A percentile compares a stretch with the other conserved stretches of the same genome.
These are phyloP conservation scores for Triticum dicoccoides DNA, from an alignment of 176 grass and related monocot genomes.

Conservation along the genomic window DNA sequence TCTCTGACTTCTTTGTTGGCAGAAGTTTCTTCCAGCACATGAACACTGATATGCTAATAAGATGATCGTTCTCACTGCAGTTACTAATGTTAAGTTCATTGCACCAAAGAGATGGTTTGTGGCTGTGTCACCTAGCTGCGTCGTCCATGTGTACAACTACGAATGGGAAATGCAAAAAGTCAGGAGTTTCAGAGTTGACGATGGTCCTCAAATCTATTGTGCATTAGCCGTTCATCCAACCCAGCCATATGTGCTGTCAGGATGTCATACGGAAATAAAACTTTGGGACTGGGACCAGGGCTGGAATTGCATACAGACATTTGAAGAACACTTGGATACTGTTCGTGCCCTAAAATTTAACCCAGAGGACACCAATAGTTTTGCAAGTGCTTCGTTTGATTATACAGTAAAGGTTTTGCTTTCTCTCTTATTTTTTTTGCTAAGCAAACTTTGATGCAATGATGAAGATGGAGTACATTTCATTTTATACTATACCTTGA, in stretches of 20 bases:
- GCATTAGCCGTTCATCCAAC: neutral
- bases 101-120: neutral
- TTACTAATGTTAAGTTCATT: neutral
- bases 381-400: neutral
- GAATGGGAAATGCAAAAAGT: neutral
- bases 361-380: neutral
- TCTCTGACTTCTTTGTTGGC: neutral
- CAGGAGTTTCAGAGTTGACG: neutral
- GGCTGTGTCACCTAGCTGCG: fast-evolving
- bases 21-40: neutral
- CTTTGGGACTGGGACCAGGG: neutral
- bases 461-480: neutral
- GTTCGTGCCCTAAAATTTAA: too few species aligned
- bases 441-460: neutral
- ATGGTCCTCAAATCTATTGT: too few species aligned
- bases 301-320: neutral
- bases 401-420: neutral
- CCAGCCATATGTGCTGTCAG: neutral
- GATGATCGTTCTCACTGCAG: neutral
- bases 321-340: too few species aligned
- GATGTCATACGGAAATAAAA: neutral
- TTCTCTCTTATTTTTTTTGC: neutral
- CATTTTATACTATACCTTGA: neutral
- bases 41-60: neutral
- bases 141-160: neutral